These are phyloP conservation scores for Chaetomiaceae sp. DNA, from an alignment of 2,329 filamentous ascomycete genomes.

Conservation along the genomic window DNA sequence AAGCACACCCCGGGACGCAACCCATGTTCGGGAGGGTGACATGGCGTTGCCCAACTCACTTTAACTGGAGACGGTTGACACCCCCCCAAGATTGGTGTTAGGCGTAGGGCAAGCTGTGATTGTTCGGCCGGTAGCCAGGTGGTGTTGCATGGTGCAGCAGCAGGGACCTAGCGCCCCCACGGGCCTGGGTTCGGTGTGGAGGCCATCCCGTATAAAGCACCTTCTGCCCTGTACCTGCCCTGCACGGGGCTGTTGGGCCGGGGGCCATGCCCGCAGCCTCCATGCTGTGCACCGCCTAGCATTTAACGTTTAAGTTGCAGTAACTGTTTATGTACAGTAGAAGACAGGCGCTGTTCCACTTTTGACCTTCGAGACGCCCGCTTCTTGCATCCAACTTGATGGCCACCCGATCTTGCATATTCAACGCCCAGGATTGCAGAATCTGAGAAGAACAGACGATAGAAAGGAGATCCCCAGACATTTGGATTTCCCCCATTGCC, in stretches of 20 bases:
- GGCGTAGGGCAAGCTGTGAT: slow-evolving; percentile 6
- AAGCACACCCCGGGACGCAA: slow-evolving; percentile 17
- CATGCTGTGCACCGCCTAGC: slow-evolving; percentile 10
- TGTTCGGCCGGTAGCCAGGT: slow-evolving; percentile 18
- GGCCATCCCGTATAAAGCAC: slow-evolving; percentile 4
- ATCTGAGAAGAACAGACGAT: neutral
- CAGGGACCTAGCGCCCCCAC: slow-evolving; percentile 13
- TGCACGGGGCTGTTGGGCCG: slow-evolving; percentile 6
- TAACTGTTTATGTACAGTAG: too few relatives aligned
- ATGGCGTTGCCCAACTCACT: slow-evolving; percentile 19
- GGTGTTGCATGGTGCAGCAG: slow-evolving; percentile 15
- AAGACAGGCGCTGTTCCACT: slow-evolving; percentile 1
- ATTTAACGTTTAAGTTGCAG: too few relatives aligned
- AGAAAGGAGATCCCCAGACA: neutral
- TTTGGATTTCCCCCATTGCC: neutral
- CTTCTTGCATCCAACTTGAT: neutral
- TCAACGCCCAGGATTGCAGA: neutral
- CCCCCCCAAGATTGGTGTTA: neutral
- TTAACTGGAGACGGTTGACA: slow-evolving; percentile 5
- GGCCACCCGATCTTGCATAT: neutral
- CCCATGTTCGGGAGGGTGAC: slow-evolving; percentile 19
- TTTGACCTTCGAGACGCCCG: slow-evolving; percentile 1
- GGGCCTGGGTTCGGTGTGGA: slow-evolving; percentile 13
- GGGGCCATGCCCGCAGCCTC: slow-evolving; percentile 15
- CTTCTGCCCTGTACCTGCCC: slow-evolving; percentile 8